Evolutionary conservation across 768 basidiomycete species (phyloP).

Genomic region (Kockovaella imperatae): DNA sequence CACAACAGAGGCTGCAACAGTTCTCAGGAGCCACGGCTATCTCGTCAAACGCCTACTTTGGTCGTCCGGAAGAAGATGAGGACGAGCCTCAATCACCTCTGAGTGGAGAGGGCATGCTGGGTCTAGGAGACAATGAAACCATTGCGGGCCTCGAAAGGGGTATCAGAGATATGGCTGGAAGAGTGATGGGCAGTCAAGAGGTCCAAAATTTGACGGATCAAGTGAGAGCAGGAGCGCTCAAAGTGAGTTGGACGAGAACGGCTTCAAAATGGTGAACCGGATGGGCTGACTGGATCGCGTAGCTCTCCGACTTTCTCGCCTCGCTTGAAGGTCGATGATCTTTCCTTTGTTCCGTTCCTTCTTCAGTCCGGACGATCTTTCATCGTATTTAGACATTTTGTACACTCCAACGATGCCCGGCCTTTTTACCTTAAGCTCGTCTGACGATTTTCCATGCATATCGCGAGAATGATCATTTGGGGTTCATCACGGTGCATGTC

Average conservation of each 20-base stretch:
- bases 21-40: conserved; percentile 92
- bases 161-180: conserved; percentile 41
- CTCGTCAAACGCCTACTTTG: conserved; percentile 94
- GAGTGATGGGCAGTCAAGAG: conserved; percentile 43
- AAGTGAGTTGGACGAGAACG: conserved; percentile 24
- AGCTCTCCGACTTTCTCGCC: conserved; percentile 38
- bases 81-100: conserved; percentile 50
- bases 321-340: conserved; percentile 27
- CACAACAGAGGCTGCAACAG: conserved; percentile 66
- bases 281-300: not conserved
- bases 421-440: no score
- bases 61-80: conserved; percentile 62
- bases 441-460: no score
- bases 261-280: not conserved
- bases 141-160: conserved; percentile 40
- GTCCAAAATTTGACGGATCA: conserved; percentile 42
- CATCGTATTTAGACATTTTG: no score
- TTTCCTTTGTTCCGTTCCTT: not conserved
- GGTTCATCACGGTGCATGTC: no score
- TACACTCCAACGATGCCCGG: no score
- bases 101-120: conserved; percentile 23
- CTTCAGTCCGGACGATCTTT: no score
- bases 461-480: no score
- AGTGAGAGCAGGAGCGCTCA: conserved; percentile 40
- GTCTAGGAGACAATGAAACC: conserved; percentile 39